These are phyloP conservation scores for Gamarada debralockiae DNA, from an alignment of 495 filamentous ascomycete genomes.

Conservation along the genomic window DNA sequence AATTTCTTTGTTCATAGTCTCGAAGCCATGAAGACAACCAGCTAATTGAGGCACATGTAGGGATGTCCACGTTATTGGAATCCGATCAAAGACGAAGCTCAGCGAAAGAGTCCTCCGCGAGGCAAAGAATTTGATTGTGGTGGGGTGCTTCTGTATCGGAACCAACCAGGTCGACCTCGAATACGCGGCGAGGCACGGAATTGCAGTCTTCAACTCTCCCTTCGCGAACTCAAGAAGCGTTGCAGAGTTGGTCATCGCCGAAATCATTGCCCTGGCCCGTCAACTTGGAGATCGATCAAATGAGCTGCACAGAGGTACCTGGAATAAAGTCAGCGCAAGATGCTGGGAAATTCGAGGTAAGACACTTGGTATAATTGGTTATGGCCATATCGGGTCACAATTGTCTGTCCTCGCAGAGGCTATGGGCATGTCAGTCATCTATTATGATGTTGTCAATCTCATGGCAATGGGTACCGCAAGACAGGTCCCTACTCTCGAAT, in stretches of 20 bases:
- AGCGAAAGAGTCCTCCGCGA: slow-evolving; percentile 79
- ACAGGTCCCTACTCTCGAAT: slow-evolving; percentile 74
- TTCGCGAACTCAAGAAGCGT: slow-evolving; percentile 98
- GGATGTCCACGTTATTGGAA: slow-evolving; percentile 96
- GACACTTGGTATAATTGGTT: slow-evolving; percentile 92
- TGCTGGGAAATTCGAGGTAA: slow-evolving; percentile 99
- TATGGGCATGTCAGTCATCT: slow-evolving; percentile 96
- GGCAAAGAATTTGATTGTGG: slow-evolving; percentile 90
- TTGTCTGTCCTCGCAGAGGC: slow-evolving; percentile 93
- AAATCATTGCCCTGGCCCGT: slow-evolving; percentile 87
- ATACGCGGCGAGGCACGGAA: slow-evolving; percentile 85
- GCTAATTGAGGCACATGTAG: slow-evolving; percentile 35
- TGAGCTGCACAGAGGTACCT: slow-evolving; percentile 91
- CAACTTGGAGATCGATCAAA: slow-evolving; percentile 91
- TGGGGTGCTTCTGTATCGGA: slow-evolving; percentile 98
- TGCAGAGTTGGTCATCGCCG: slow-evolving; percentile 89
- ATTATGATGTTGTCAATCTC: slow-evolving; percentile 87
- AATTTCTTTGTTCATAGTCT: slow-evolving; percentile 5
- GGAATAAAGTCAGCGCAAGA: slow-evolving; percentile 95
- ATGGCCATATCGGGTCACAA: slow-evolving; percentile 97
- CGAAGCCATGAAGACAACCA: neutral
- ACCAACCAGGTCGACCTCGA: slow-evolving; percentile 97
- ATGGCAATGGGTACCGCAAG: slow-evolving; percentile 88
- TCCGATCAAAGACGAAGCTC: slow-evolving; percentile 96
- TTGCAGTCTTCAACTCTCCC: slow-evolving; percentile 98